Base-by-base conservation (phyloP, 225 moss, liverwort and hornwort genomes). In the Bryum argenteum region DNA sequence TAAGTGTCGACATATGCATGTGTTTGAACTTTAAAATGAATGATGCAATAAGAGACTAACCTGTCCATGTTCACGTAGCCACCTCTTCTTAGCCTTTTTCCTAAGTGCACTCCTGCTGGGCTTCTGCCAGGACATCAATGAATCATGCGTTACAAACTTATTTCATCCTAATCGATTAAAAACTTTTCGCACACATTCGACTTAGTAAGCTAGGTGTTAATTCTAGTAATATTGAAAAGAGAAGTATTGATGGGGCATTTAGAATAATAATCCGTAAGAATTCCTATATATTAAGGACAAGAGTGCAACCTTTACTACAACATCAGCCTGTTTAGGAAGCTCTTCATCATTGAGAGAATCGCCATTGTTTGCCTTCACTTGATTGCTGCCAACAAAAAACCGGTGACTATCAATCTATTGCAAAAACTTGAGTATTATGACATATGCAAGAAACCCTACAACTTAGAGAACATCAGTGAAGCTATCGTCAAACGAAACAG, bases 81-180 rank as follows among this genome's bases (percentile, higher is more conserved):
- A 96, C 71, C 76, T 83, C 67, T 82, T 81, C 78, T 91, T 96
- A 33, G 93, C 91, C 75, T 96, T 93, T 66, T 91, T 96, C 67
- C 95, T 79, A 76, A 91, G 93, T 67, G 95, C 83, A 85, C 95
- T 96, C 82, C 95, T 87, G 79, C 95, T 96, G 44, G 95, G 91
- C 38, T 65, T 90, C 91, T 93, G 85, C 63, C 70, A 81, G 58
- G 42, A 74, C 47, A 66, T 54, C 74, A 72, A 75, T 37, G 16
- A 6, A 55, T 6, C 41, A 50, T 41, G 40, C 41, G 23, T 76
- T 22, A 42, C 41, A 61, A 66, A 4, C 8, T 24, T 16, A 56
- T 14, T 67, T 41, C 63, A 63, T 43, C 57, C 24, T 17, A 79
- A 76, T 22, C 47, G 6, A 67, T 20, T 71, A 15, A 2, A 17